A percentile compares a stretch with the other conserved stretches of the same genome.
Evolutionary conservation across 176 grass and related monocot species (phyloP).

Genomic region (Aegilops umbellulata): DNA sequence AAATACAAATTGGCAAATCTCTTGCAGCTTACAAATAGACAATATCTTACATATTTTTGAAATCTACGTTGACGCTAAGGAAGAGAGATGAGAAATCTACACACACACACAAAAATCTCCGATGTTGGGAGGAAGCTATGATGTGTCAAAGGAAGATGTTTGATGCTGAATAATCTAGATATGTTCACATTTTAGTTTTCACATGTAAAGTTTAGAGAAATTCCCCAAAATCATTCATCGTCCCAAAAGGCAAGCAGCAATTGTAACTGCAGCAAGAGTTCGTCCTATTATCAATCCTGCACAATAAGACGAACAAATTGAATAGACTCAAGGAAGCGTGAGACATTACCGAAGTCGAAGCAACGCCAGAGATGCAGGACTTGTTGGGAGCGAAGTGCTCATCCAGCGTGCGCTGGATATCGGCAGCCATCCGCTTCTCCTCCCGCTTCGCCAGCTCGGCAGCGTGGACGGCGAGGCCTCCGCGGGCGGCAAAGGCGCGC

Average conservation of each 20-base stretch:
- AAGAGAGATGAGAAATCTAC: neutral
- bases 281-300: neutral
- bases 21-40: no score
- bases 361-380: neutral
- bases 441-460: slow-evolving; percentile 36
- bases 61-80: neutral
- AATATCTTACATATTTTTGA: neutral
- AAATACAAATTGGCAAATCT: neutral
- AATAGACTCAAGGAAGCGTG: neutral
- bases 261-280: neutral
- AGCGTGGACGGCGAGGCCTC: slow-evolving; percentile 8
- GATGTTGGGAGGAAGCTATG: neutral
- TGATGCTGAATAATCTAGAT: neutral
- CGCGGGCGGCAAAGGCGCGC: slow-evolving; percentile 29
- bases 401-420: slow-evolving; percentile 51
- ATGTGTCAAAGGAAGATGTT: neutral
- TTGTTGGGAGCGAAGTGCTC: slow-evolving; percentile 29
- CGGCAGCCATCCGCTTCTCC: slow-evolving; percentile 41
- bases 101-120: neutral
- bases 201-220: neutral
- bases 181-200: neutral
- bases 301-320: neutral
- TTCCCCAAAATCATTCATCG: neutral
- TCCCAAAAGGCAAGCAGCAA: neutral
- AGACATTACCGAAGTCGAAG: slow-evolving; percentile 48